Percentiles rank a stretch among this genome's conserved stretches.
phyloP scores from a whole-genome alignment of 441 rosid species.

The Corymbia calophylla region DNA sequence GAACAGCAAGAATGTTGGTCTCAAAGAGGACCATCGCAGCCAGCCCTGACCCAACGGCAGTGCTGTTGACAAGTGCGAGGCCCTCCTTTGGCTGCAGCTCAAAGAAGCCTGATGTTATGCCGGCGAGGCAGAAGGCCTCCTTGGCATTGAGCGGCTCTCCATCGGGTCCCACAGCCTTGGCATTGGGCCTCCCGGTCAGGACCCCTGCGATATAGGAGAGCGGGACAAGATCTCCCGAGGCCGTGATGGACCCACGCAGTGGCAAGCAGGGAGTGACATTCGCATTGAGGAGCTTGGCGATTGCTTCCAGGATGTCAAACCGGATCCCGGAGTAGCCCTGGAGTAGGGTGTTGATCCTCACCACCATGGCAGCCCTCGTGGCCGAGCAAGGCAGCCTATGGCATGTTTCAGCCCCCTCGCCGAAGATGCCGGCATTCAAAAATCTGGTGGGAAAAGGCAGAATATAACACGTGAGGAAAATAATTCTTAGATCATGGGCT shows the following conservation, averaged over 20 bases:
- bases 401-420: not conserved
- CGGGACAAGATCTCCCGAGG: conserved; percentile 12
- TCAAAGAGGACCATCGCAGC: conserved; percentile 27
- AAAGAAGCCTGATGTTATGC: not conserved
- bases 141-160: not conserved
- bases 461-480: not conserved
- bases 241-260: conserved; percentile 4
- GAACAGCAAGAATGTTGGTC: conserved; percentile 1
- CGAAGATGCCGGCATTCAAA: not conserved
- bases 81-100: conserved; percentile 32
- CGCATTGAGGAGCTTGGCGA: not conserved
- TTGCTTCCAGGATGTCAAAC: conserved; percentile 3
- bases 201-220: conserved; percentile 4
- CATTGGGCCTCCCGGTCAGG: conserved; percentile 5
- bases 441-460: not conserved
- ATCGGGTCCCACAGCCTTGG: conserved; percentile 2
- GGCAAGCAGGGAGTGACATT: not conserved
- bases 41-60: conserved; percentile 40
- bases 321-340: conserved; percentile 4
- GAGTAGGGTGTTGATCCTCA: conserved; percentile 6
- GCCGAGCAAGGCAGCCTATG: not conserved
- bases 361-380: conserved; percentile 5
- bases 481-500: not conserved
- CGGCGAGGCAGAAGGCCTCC: not conserved
- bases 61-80: conserved; percentile 35